A percentile compares a stretch with the other conserved stretches of the same genome.
These are phyloP conservation scores for Terana coerulea DNA, from an alignment of 768 basidiomycete genomes.

Conservation along the genomic window DNA sequence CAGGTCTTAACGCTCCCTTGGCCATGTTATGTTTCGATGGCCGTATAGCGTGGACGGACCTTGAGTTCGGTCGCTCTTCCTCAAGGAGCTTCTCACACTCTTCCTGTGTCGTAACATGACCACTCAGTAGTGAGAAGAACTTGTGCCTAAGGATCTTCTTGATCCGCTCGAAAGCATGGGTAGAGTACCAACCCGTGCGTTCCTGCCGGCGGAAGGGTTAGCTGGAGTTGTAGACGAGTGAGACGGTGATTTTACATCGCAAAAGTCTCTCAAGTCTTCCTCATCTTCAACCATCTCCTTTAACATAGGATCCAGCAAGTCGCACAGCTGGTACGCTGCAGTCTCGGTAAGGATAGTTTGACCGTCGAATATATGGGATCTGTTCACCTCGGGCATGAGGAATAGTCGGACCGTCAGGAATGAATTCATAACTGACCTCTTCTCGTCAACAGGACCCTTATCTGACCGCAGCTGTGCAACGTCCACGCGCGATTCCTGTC, in stretches of 20 bases:
- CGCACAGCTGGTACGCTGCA: slow-evolving; percentile 92
- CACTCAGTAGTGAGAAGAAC: slow-evolving; percentile 74
- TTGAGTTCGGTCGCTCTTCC: slow-evolving; percentile 28
- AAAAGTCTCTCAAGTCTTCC: slow-evolving; percentile 62
- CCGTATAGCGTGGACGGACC: slow-evolving; percentile 42
- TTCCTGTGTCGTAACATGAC: slow-evolving; percentile 65
- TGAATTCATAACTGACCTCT: slow-evolving; percentile 9
- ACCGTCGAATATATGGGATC: slow-evolving; percentile 90
- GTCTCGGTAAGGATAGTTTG: slow-evolving; percentile 74
- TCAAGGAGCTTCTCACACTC: slow-evolving; percentile 71
- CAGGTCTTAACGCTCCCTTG: slow-evolving; percentile 76
- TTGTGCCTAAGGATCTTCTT: slow-evolving; percentile 83
- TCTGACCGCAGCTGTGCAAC: slow-evolving; percentile 32
- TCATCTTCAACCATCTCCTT: slow-evolving; percentile 75
- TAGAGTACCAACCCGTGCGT: slow-evolving; percentile 87
- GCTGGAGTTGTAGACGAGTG: background rate
- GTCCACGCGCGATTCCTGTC: slow-evolving; percentile 51
- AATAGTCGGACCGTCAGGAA: background rate
- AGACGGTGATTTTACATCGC: slow-evolving; percentile 59
- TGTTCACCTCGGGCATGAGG: background rate
- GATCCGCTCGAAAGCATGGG: slow-evolving; percentile 75
- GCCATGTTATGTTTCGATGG: slow-evolving; percentile 86
- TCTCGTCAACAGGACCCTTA: slow-evolving; percentile 13
- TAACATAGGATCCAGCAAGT: slow-evolving; percentile 84
- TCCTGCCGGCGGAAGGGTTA: slow-evolving; percentile 39